Percentiles rank a stretch among this genome's conserved stretches.
Evolutionary conservation across 2,329 filamentous ascomycete species (phyloP).

Genomic region (Podosphaera leucotricha): DNA sequence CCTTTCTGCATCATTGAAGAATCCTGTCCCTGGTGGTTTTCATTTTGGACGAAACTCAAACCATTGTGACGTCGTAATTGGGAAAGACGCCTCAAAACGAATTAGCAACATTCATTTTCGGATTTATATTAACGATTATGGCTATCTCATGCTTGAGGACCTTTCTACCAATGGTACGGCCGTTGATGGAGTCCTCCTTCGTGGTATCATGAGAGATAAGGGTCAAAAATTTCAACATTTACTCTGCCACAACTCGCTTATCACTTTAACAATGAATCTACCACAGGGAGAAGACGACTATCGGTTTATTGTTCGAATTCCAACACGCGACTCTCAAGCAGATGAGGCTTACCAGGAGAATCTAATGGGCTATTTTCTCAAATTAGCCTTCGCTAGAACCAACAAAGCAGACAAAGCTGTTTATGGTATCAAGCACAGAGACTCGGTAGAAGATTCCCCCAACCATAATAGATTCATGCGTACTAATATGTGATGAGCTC

Average conservation of each 20-base stretch:
- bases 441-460: constrained; percentile 8
- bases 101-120: constrained; percentile 93
- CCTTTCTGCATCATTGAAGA: constrained; percentile 49
- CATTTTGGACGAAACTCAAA: constrained; percentile 56
- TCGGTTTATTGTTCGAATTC: constrained; percentile 65
- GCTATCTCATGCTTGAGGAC: constrained; percentile 78
- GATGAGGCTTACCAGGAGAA: constrained; percentile 44
- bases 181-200: constrained; percentile 51
- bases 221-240: constrained; percentile 16
- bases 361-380: constrained; percentile 38
- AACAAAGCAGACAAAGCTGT: constrained; percentile 3
- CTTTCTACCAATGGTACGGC: constrained; percentile 88
- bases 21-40: constrained; percentile 44
- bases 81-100: constrained; percentile 39
- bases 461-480: background rate
- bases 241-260: constrained; percentile 14
- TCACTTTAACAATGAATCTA: constrained; percentile 13
- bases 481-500: constrained; percentile 4
- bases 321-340: constrained; percentile 43
- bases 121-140: constrained; percentile 71
- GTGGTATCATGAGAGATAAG: constrained; percentile 23
- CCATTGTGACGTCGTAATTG: constrained; percentile 49
- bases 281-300: constrained; percentile 30
- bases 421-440: constrained; percentile 3
- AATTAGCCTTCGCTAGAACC: constrained; percentile 4